These are phyloP conservation scores for Kurtzmaniella quercitrusa DNA, from an alignment of 1,139 yeast genomes.

Conservation along the genomic window DNA sequence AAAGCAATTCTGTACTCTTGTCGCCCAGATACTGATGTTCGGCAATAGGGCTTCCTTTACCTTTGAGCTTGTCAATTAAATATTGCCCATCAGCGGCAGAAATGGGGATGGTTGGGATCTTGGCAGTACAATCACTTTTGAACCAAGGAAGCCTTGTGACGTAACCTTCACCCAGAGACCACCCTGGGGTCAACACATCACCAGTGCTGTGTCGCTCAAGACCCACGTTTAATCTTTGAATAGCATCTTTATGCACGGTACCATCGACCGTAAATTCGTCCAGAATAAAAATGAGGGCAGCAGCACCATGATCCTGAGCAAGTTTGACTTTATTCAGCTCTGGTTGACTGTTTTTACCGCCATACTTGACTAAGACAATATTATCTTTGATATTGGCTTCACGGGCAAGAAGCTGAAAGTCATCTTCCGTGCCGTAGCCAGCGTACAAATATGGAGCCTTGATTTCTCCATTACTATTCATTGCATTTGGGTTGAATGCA, in stretches of 20 bases:
- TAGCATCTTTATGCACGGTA: conserved; percentile 42
- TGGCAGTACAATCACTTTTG: conserved; percentile 55
- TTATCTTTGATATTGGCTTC: conserved; percentile 32
- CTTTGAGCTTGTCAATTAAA: conserved; percentile 44
- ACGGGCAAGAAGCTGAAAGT: conserved; percentile 41
- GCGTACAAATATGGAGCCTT: conserved; percentile 52
- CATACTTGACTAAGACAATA: conserved; percentile 62
- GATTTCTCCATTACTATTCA: conserved; percentile 42
- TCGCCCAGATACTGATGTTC: conserved; percentile 29
- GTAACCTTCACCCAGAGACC: conserved; percentile 50
- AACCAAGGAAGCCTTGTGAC: conserved; percentile 37
- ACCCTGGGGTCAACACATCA: conserved; percentile 76
- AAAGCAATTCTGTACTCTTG: conserved; percentile 24
- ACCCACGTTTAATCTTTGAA: conserved; percentile 65
- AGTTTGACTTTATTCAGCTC: conserved; percentile 34
- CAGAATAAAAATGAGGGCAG: conserved; percentile 36
- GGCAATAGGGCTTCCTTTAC: conserved; percentile 42
- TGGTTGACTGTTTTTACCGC: conserved; percentile 32
- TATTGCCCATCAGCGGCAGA: conserved; percentile 65
- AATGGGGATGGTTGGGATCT: conserved; percentile 72
- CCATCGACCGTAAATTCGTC: conserved; percentile 26
- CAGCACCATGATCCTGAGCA: conserved; percentile 29
- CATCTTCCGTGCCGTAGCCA: conserved; percentile 61
- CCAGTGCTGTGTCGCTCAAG: conserved; percentile 68
- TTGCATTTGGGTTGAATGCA: conserved; percentile 69